Evolutionary conservation across 805 yeast species (phyloP).

Genomic region (Monosporozyma aquatica): DNA sequence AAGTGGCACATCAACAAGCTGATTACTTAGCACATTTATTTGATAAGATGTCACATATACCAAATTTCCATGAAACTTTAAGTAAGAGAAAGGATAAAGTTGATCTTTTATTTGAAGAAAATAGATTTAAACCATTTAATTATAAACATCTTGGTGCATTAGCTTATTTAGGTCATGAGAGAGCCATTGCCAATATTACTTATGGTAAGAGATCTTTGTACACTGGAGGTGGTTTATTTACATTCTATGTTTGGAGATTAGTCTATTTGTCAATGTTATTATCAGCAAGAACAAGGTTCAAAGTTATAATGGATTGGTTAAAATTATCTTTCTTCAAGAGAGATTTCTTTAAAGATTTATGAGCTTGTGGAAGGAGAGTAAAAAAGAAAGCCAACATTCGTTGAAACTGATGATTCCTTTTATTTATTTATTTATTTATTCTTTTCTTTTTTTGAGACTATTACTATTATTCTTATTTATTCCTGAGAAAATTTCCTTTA

Average conservation of each 20-base stretch:
- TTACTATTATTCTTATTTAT: too few relatives aligned
- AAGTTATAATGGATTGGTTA: slow-evolving; percentile 81
- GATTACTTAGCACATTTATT: slow-evolving; percentile 65
- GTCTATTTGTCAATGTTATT: slow-evolving; percentile 86
- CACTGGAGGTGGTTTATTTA: slow-evolving; percentile 78
- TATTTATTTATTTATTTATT: slow-evolving; percentile 4
- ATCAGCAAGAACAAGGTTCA: slow-evolving; percentile 76
- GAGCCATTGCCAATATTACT: slow-evolving; percentile 89
- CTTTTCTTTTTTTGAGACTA: neutral
- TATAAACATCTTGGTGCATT: slow-evolving; percentile 87
- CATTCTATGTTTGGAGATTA: slow-evolving; percentile 88
- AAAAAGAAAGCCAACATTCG: neutral
- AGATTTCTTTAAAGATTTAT: slow-evolving; percentile 80
- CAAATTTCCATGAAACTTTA: slow-evolving; percentile 33
- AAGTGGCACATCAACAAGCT: slow-evolving; percentile 94
- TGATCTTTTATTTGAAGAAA: slow-evolving; percentile 37
- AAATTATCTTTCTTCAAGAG: slow-evolving; percentile 85
- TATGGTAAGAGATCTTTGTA: slow-evolving; percentile 69
- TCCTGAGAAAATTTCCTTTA: too few relatives aligned
- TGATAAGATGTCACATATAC: slow-evolving; percentile 41
- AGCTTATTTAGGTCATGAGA: slow-evolving; percentile 87
- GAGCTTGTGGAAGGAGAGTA: slow-evolving; percentile 5
- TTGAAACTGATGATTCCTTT: neutral
- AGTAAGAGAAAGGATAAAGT: slow-evolving; percentile 32
- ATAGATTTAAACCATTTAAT: slow-evolving; percentile 54